A percentile compares a stretch with the other conserved stretches of the same genome.
Conservation (phyloP, 2,329 filamentous ascomycete genomes). For the Ascosphaera apis region DNA sequence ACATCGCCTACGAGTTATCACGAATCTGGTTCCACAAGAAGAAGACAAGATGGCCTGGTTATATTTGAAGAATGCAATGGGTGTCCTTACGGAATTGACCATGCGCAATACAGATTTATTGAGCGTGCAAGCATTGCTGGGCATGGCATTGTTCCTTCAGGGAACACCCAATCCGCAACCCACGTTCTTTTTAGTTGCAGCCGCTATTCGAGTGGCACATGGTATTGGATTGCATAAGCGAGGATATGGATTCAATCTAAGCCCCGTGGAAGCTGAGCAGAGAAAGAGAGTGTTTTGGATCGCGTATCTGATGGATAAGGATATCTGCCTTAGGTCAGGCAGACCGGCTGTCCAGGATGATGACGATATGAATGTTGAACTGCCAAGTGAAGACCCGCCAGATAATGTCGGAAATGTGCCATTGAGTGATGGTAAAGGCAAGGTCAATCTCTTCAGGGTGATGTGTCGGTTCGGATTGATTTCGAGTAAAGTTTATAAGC, state of each 20-base stretch:
- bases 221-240: constrained; percentile 90
- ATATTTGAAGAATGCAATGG: constrained; percentile 91
- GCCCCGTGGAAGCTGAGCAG: constrained; percentile 84
- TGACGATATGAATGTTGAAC: constrained; percentile 82
- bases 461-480: constrained; percentile 86
- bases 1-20: constrained; percentile 82
- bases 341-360: constrained; percentile 50
- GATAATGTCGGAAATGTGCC: constrained; percentile 94
- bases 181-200: constrained; percentile 71
- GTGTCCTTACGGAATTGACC: constrained; percentile 72
- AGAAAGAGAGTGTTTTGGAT: constrained; percentile 60
- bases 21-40: constrained; percentile 68
- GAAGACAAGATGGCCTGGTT: constrained; percentile 91
- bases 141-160: constrained; percentile 84
- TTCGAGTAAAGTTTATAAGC: constrained; percentile 82
- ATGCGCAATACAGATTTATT: constrained; percentile 91
- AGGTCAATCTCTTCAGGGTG: constrained; percentile 81
- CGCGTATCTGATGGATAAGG: constrained; percentile 50
- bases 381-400: constrained; percentile 70
- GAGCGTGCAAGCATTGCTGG: constrained; percentile 79
- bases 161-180: constrained; percentile 94
- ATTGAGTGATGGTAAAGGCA: constrained; percentile 65
- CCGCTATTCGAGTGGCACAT: constrained; percentile 73
- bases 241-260: constrained; percentile 78
- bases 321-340: constrained; percentile 50